These are phyloP conservation scores for Penstemon barbatus DNA, from an alignment of 257 asterid species.

Conservation along the genomic window DNA sequence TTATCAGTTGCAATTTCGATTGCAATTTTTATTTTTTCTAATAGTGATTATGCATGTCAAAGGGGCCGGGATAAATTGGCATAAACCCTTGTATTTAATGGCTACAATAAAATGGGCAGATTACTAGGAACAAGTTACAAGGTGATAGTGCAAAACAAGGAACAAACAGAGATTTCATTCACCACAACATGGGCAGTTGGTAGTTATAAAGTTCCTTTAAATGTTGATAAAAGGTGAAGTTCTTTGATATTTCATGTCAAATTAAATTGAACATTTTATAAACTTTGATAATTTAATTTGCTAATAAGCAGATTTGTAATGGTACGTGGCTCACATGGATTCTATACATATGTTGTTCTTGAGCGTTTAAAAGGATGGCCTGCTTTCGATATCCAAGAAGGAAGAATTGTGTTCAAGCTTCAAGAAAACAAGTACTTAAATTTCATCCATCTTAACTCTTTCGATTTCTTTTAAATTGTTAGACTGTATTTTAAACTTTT, in stretches of 20 bases:
- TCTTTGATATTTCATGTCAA: background rate
- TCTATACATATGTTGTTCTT: conserved; percentile 43
- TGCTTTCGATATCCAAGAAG: conserved; percentile 34
- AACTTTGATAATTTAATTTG: no score
- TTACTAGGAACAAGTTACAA: conserved; percentile 45
- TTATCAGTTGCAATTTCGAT: no score
- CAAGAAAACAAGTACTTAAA: conserved; percentile 33
- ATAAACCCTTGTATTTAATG: no score
- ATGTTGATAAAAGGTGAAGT: conserved; percentile 55
- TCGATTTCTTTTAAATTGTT: background rate
- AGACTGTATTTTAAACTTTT: no score
- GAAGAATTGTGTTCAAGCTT: conserved; percentile 48
- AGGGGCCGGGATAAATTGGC: no score
- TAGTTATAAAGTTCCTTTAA: conserved; percentile 40
- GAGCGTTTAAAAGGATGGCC: conserved; percentile 49
- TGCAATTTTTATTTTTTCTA: no score
- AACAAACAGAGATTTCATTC: conserved; percentile 58
- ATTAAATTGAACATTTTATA: no score
- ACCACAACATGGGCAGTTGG: conserved; percentile 38
- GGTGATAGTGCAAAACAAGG: conserved; percentile 33
- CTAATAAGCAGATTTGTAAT: conserved; percentile 31
- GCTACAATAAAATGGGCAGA: conserved; percentile 30
- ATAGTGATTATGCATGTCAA: no score
- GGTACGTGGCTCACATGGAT: conserved; percentile 46
- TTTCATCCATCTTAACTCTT: background rate